Evolutionary conservation across 805 yeast genomes (phyloP), one percentile per base, ranked within the genome.

Genomic region (Dipodascus albidus): DNA sequence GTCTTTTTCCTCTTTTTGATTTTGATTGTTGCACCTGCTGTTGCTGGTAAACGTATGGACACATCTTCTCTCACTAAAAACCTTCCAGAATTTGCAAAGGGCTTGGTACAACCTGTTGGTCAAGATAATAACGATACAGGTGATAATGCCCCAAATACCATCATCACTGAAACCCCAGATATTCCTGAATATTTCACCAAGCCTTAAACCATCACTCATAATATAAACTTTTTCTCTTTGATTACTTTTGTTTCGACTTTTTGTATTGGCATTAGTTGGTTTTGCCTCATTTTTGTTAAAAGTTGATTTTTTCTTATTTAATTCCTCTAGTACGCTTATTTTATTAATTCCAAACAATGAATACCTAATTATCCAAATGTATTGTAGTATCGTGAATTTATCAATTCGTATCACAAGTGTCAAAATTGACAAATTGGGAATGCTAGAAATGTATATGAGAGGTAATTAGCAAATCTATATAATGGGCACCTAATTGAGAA

Each of bases 1-100:
- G 74, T 93, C 57, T 72, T 95, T 63, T 67, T 80, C 50, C 65
- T 88, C 56, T 89, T 89, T 63, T 80, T 82, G 59, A 83, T 79
- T 50, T 71, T 91, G 69, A 82, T 93, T 65, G 84, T 82, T 59
- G 97, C 93, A 48, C 99, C 99, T 60, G 96, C 96, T 38, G 84
- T 79, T 59, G 98, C 91, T 23, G 80, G 87, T 49, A 71, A 78
- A 53, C 72, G 77, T 53, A 74, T 82, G 59, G 66, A 74, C 59
- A 59, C 72, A 54, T 70, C 70, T 50, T 60, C 61, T 49, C 59
- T 71, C 24, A 57, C 65, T 50, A 59, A 63, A 50, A 50, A 53
- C 49, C 49, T 62, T 52, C 65, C 73, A 27, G 54, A 62, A 31
- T 61, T 64, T 50, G 58, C 74, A 50, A 69, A 73, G 35, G 96